These are phyloP conservation scores for Tetramitus jugosus DNA, from an alignment of 208 protist genomes.

Conservation along the genomic window DNA sequence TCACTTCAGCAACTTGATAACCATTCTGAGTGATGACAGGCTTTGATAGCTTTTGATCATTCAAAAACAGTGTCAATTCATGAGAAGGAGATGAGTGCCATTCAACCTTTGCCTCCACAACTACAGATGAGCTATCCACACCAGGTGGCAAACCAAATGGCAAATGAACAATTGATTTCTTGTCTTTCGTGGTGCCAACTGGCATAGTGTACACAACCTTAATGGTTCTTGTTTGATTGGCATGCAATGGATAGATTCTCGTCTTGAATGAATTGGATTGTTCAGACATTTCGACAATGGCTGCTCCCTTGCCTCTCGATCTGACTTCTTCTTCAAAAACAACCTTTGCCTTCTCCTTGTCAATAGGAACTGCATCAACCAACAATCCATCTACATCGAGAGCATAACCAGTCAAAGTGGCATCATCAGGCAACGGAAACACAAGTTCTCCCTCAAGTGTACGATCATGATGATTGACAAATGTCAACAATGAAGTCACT, in stretches of 20 bases:
- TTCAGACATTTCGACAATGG: background rate
- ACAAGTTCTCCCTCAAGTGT: background rate
- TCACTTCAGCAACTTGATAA: background rate
- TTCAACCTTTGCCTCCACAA: background rate
- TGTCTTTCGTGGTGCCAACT: background rate
- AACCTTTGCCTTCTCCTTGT: background rate
- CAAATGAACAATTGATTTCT: background rate
- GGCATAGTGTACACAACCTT: background rate
- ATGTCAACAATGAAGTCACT: background rate
- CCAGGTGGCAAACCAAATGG: no score
- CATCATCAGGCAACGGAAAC: background rate
- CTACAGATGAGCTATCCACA: background rate
- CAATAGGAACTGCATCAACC: background rate
- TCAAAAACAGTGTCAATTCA: background rate
- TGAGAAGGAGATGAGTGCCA: background rate
- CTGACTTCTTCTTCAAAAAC: background rate
- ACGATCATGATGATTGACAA: background rate
- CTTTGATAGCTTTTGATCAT: background rate
- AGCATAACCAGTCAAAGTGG: background rate
- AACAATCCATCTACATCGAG: background rate
- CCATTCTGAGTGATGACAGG: background rate
- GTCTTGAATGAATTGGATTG: background rate
- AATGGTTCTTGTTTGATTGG: background rate
- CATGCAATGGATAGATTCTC: background rate
- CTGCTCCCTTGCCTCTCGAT: background rate